phyloP scores from a whole-genome alignment of 192 early-diverging fungal species.

The Coemansia erecta region DNA sequence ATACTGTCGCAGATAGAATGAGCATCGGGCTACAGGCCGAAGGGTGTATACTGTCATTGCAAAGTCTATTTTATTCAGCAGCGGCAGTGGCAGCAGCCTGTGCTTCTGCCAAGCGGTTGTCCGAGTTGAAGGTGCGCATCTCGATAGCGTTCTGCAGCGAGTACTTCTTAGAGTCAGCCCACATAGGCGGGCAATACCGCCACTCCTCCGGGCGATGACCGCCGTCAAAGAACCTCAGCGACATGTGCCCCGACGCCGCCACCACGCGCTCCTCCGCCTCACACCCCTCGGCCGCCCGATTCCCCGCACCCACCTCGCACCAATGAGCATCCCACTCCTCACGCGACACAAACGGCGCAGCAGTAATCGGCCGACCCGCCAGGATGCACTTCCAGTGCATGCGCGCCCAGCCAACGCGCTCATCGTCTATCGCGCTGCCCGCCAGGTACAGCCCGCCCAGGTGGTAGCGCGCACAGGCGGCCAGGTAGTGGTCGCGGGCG shows the following conservation, averaged over 20 bases:
- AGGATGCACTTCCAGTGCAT: slow-evolving; percentile 55
- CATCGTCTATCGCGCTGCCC: slow-evolving; percentile 30
- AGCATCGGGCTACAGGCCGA: too few relatives aligned
- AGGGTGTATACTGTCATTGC: too few relatives aligned
- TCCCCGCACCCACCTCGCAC: not conserved
- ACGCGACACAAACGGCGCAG: slow-evolving; percentile 29
- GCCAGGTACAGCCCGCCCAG: slow-evolving; percentile 57
- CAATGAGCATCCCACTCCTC: slow-evolving; percentile 18
- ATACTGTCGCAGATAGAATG: too few relatives aligned
- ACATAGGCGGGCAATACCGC: slow-evolving; percentile 37
- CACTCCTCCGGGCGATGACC: slow-evolving; percentile 36
- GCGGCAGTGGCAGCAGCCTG: too few relatives aligned
- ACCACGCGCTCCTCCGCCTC: slow-evolving; percentile 19
- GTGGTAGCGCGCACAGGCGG: slow-evolving; percentile 59
- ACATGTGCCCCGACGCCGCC: slow-evolving; percentile 20
- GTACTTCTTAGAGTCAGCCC: slow-evolving; percentile 63
- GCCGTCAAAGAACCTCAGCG: slow-evolving; percentile 34
- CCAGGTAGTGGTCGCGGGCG: slow-evolving; percentile 63
- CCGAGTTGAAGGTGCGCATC: slow-evolving; percentile 61
- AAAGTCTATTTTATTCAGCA: too few relatives aligned
- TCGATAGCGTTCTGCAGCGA: slow-evolving; percentile 62
- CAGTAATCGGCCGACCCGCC: slow-evolving; percentile 31
- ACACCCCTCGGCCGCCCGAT: slow-evolving; percentile 20
- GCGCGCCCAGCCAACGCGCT: slow-evolving; percentile 40
- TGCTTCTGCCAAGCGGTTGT: slow-evolving; percentile 16